These are phyloP conservation scores for Suhomyces wounanorum DNA, from an alignment of 1,139 yeast genomes.

Conservation along the genomic window DNA sequence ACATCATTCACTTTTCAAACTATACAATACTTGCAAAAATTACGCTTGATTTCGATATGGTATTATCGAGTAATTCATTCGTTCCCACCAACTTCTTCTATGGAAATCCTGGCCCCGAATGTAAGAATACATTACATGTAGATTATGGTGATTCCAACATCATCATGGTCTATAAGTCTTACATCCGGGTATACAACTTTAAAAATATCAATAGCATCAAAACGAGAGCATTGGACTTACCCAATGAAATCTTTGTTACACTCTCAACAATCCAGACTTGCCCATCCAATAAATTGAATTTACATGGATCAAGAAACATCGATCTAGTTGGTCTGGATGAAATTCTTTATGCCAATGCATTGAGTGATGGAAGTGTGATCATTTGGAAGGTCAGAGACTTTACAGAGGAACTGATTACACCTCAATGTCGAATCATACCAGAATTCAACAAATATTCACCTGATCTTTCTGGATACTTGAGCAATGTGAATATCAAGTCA, in stretches of 20 bases:
- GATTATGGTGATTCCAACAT: constrained; percentile 57
- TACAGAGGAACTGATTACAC: constrained; percentile 18
- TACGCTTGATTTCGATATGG: constrained; percentile 18
- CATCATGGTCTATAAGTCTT: constrained; percentile 28
- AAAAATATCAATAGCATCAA: constrained; percentile 8
- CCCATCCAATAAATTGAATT: constrained; percentile 1
- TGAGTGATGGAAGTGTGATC: constrained; percentile 38
- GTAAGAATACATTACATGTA: constrained; percentile 32
- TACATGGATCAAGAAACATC: constrained; percentile 5
- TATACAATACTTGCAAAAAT: constrained; percentile 15
- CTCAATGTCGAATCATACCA: constrained; percentile 25
- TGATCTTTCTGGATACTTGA: constrained; percentile 10
- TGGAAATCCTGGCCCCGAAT: constrained; percentile 11
- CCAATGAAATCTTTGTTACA: constrained; percentile 20
- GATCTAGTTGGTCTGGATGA: constrained; percentile 56
- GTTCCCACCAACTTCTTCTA: constrained; percentile 8
- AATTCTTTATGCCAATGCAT: constrained; percentile 46
- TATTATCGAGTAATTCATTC: constrained; percentile 12
- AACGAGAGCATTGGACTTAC: constrained; percentile 14
- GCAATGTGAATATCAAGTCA: constrained; percentile 8
- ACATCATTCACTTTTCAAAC: constrained; percentile 25
- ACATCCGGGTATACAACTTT: constrained; percentile 33
- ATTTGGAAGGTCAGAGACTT: constrained; percentile 43
- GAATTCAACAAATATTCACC: constrained; percentile 23
- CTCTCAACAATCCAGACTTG: constrained; percentile 24